These are phyloP conservation scores for Baudoinia panamericana DNA, from an alignment of 495 filamentous ascomycete genomes.

Conservation along the genomic window DNA sequence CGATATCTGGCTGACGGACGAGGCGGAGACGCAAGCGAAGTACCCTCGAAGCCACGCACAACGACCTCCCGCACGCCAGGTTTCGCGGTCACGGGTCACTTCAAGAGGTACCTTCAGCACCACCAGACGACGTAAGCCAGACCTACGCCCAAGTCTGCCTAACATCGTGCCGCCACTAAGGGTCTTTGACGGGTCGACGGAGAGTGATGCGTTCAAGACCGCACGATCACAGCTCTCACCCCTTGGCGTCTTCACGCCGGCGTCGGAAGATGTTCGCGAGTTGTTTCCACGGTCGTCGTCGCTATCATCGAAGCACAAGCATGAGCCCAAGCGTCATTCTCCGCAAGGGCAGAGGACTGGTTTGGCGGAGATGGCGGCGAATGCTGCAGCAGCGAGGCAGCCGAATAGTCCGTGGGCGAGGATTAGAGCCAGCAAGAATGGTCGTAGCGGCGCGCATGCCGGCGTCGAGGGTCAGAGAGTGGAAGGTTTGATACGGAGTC, in stretches of 20 bases:
- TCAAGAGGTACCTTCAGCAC: constrained; percentile 8
- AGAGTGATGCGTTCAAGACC: constrained; percentile 3
- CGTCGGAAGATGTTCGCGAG: constrained; percentile 10
- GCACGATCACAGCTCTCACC: neutral
- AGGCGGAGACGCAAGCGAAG: constrained; percentile 2
- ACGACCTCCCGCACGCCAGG: constrained; percentile 11
- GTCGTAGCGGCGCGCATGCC: neutral
- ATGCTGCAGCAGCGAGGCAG: neutral
- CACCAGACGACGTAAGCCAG: neutral
- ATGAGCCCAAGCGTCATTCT: neutral
- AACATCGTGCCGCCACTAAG: neutral
- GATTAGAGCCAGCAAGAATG: neutral
- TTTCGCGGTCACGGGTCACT: constrained; percentile 9
- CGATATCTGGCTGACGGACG: constrained; percentile 19
- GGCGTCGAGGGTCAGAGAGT: neutral
- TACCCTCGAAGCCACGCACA: neutral
- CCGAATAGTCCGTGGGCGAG: constrained; percentile 7
- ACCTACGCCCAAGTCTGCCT: neutral
- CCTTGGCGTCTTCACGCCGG: constrained; percentile 5
- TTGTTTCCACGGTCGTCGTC: constrained; percentile 18
- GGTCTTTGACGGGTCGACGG: constrained; percentile 9
- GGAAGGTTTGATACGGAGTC: neutral
- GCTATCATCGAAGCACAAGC: constrained; percentile 9
- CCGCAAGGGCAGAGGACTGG: neutral
- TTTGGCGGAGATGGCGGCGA: constrained; percentile 3